These are phyloP conservation scores for Adansonia madagascariensis DNA, from an alignment of 441 rosid species.

Conservation along the genomic window DNA sequence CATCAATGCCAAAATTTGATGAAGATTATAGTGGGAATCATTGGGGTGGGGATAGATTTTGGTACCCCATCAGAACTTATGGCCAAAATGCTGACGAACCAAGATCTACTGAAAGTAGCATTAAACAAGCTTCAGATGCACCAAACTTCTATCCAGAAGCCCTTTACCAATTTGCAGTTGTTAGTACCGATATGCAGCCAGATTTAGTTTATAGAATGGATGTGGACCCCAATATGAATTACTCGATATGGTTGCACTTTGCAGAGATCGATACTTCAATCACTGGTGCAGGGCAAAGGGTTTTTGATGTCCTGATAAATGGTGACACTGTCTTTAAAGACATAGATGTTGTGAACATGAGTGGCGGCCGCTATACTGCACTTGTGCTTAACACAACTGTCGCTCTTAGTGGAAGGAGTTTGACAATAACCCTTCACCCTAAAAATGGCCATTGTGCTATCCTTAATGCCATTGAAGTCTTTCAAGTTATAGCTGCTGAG, in stretches of 20 bases:
- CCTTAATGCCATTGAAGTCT: constrained; percentile 25
- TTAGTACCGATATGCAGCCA: constrained; percentile 69
- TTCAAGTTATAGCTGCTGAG: no score
- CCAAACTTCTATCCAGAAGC: constrained; percentile 92
- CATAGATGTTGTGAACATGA: constrained; percentile 70
- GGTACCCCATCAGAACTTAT: constrained; percentile 65
- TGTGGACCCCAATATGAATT: constrained; percentile 88
- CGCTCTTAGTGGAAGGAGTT: constrained; percentile 78
- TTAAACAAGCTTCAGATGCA: constrained; percentile 61
- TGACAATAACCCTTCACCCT: constrained; percentile 75
- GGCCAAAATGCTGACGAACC: constrained; percentile 58
- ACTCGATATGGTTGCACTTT: constrained; percentile 92
- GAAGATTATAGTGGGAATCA: constrained; percentile 73
- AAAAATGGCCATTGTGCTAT: constrained; percentile 65
- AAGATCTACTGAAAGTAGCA: constrained; percentile 65
- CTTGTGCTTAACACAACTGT: constrained; percentile 82
- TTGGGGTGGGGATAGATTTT: constrained; percentile 99
- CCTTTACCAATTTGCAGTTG: constrained; percentile 76
- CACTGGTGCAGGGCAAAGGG: constrained; percentile 66
- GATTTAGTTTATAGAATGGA: constrained; percentile 72
- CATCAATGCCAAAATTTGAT: constrained; percentile 68
- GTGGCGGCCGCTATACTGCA: constrained; percentile 68
- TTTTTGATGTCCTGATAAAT: constrained; percentile 80
- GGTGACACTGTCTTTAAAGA: constrained; percentile 53
- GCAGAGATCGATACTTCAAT: constrained; percentile 85